Evolutionary conservation across 768 basidiomycete species (phyloP).

Genomic region (Piloderma croceum): DNA sequence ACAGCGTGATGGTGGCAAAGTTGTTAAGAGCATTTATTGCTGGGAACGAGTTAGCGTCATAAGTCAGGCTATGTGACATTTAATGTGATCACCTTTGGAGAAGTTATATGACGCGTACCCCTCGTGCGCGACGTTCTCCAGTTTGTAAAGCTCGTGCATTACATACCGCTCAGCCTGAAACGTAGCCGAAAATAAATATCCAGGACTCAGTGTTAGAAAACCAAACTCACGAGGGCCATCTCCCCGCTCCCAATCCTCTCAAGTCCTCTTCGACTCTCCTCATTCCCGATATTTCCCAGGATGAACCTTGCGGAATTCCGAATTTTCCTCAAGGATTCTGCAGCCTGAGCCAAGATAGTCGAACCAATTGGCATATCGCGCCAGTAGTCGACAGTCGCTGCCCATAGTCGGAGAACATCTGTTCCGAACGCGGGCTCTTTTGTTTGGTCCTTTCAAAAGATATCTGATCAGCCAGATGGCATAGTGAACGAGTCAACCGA

Average conservation of each 20-base stretch:
- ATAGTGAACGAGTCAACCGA: background rate
- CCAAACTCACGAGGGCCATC: slow-evolving; percentile 56
- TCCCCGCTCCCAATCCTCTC: slow-evolving; percentile 35
- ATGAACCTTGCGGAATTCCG: slow-evolving; percentile 84
- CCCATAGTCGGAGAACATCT: slow-evolving; percentile 87
- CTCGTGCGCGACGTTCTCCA: slow-evolving; percentile 63
- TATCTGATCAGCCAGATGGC: background rate
- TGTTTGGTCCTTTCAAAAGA: slow-evolving; percentile 48
- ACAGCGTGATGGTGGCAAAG: slow-evolving; percentile 81
- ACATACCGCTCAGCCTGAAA: slow-evolving; percentile 77
- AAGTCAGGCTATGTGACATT: background rate
- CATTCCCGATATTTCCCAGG: slow-evolving; percentile 66
- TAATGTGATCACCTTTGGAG: slow-evolving; percentile 55
- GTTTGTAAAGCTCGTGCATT: slow-evolving; percentile 72
- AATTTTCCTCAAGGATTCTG: slow-evolving; percentile 75
- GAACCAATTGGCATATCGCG: slow-evolving; percentile 84
- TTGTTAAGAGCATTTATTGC: slow-evolving; percentile 67
- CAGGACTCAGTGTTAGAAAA: background rate
- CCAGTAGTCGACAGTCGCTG: slow-evolving; percentile 84
- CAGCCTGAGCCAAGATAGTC: slow-evolving; percentile 65
- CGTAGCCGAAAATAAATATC: background rate
- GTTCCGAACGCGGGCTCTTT: slow-evolving; percentile 78
- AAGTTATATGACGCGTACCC: slow-evolving; percentile 76
- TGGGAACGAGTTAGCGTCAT: slow-evolving; percentile 23
- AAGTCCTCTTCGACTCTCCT: slow-evolving; percentile 14